Conservation (phyloP, 2,329 filamentous ascomycete genomes). For the Cladophialophora bantiana region DNA sequence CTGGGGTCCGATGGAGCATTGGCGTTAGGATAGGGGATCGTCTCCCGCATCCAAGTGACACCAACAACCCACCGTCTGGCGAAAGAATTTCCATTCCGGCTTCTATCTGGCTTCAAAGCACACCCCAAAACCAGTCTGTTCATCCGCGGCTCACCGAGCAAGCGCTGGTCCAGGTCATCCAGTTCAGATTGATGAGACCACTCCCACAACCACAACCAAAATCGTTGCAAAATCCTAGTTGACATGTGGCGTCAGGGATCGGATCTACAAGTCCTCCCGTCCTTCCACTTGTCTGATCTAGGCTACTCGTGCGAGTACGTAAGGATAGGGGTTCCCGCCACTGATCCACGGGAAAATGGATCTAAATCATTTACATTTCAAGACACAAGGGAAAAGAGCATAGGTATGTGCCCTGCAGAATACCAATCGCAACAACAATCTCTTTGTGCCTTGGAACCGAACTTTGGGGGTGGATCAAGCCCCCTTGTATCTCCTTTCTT, state of each 20-base stretch:
- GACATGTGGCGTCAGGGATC: background rate
- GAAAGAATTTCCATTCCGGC: constrained; percentile 32
- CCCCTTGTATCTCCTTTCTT: constrained; percentile 7
- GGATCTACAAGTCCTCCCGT: background rate
- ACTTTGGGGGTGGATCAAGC: constrained; percentile 4
- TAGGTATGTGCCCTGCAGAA: constrained; percentile 1
- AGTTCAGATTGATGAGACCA: background rate
- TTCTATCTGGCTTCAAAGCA: constrained; percentile 25
- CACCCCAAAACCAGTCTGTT: background rate
- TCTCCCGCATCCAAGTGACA: constrained; percentile 28
- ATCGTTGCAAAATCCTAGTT: background rate
- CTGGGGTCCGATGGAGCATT: constrained; percentile 13
- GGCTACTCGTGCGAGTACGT: no score
- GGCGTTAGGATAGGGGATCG: background rate
- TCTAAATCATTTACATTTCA: background rate
- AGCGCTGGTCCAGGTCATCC: constrained; percentile 2
- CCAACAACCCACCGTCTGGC: constrained; percentile 21
- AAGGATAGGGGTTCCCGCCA: background rate
- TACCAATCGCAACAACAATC: background rate
- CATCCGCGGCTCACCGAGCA: background rate
- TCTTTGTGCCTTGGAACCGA: constrained; percentile 2
- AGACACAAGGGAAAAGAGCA: background rate
- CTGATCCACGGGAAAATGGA: background rate
- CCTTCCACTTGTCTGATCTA: no score
- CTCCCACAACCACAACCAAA: background rate